Conservation (phyloP, 306 rosid genomes). For the Vachellia collinsii region DNA sequence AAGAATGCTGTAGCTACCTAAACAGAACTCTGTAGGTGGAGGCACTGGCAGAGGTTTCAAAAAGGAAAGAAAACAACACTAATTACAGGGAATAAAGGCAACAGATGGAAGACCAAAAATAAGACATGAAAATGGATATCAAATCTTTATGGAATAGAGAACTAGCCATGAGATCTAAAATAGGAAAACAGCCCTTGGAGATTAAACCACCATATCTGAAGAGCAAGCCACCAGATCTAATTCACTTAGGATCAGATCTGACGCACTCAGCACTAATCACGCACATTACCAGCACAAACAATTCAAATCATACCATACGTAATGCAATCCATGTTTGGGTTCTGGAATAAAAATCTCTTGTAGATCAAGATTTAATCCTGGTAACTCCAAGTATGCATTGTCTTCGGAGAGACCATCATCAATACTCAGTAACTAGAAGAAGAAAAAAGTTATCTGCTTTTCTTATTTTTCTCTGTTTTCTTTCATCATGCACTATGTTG, state of each 20-base stretch:
- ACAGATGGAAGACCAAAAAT: not conserved
- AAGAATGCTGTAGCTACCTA: not conserved
- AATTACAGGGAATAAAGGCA: not conserved
- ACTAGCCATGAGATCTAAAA: not conserved
- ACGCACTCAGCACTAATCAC: not conserved
- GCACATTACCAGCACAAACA: not conserved
- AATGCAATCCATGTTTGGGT: not conserved
- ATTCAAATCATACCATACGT: not conserved
- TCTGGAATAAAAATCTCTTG: not conserved
- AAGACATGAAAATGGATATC: not conserved
- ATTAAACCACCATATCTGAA: not conserved
- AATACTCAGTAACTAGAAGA: not conserved
- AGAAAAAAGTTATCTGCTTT: not conserved
- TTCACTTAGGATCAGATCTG: not conserved
- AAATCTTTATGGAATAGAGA: not conserved
- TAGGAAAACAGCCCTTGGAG: not conserved
- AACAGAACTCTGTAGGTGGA: not conserved
- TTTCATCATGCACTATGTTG: constrained; percentile 4
- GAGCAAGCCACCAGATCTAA: not conserved
- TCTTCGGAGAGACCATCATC: constrained; percentile 6
- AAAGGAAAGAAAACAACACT: not conserved
- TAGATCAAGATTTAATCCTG: not conserved
- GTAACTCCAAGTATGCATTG: constrained; percentile 16
- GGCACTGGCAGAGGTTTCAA: not conserved
- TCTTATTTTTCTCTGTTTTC: constrained; percentile 27